A percentile compares a stretch with the other conserved stretches of the same genome.
These are phyloP conservation scores for Rhizophagus prolifer DNA, from an alignment of 192 early-diverging fungal genomes.

Conservation along the genomic window DNA sequence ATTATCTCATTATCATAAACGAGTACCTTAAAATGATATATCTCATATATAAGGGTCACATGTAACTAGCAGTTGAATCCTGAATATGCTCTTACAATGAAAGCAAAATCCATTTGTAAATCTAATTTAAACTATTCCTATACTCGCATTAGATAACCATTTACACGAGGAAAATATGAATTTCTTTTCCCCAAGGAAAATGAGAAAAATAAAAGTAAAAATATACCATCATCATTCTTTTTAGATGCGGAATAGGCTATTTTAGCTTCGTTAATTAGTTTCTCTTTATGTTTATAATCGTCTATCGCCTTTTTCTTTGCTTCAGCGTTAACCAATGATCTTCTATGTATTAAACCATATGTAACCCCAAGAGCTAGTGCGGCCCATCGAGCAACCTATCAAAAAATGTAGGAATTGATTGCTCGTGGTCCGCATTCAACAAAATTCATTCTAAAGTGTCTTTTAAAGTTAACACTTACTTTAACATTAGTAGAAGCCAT, in stretches of 20 bases:
- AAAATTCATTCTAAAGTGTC: not conserved
- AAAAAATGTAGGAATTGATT: not conserved
- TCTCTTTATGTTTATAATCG: constrained; percentile 24
- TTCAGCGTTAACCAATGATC: constrained; percentile 9
- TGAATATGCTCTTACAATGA: no score
- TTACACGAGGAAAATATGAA: not conserved
- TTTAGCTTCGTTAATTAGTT: constrained; percentile 27
- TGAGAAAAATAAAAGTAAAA: constrained; percentile 9
- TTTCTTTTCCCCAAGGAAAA: not conserved
- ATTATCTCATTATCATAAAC: no score
- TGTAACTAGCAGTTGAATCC: no score
- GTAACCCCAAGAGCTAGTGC: constrained; percentile 17
- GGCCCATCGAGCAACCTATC: constrained; percentile 26
- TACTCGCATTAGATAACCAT: no score
- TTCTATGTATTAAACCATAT: constrained; percentile 12
- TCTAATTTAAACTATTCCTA: not conserved
- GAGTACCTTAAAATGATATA: no score
- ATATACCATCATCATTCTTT: not conserved
- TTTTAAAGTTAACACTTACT: not conserved
- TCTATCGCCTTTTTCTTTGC: constrained; percentile 2
- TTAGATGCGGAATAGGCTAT: constrained; percentile 20
- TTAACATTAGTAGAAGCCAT: not conserved
- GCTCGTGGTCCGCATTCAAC: not conserved
- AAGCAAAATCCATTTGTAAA: not conserved
- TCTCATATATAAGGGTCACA: no score